Percentiles rank a stretch among this genome's conserved stretches.
phyloP scores from a whole-genome alignment of 1,284 basidiomycete species.

The Microstroma glucosiphilum region DNA sequence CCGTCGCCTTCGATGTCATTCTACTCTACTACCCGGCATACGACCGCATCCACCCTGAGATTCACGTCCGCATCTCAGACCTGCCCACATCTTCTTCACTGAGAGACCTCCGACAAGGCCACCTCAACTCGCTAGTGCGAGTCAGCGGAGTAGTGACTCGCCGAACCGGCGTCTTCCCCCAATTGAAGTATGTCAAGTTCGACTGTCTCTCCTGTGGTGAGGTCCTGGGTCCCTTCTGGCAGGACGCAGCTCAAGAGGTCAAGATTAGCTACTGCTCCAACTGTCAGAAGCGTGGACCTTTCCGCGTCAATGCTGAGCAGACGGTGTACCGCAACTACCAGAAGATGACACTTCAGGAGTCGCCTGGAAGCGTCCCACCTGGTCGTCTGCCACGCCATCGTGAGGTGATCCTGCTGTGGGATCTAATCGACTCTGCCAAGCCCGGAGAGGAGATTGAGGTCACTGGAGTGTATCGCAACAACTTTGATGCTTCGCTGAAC shows the following conservation, averaged over 20 bases:
- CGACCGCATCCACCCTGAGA: slow-evolving; percentile 92
- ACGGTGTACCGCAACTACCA: slow-evolving; percentile 99
- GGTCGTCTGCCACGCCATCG: slow-evolving; percentile 92
- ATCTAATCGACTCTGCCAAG: slow-evolving; percentile 93
- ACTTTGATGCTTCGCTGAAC: slow-evolving; percentile 95
- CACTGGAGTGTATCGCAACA: slow-evolving; percentile 96
- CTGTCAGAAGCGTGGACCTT: slow-evolving; percentile 89
- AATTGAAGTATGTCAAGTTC: slow-evolving; percentile 98
- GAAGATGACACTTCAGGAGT: slow-evolving; percentile 97
- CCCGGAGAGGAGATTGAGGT: slow-evolving; percentile 91
- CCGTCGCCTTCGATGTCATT: slow-evolving; percentile 87
- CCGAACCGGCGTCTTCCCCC: slow-evolving; percentile 92
- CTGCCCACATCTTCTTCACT: slow-evolving; percentile 81
- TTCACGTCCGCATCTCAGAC: slow-evolving; percentile 93
- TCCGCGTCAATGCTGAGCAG: slow-evolving; percentile 95
- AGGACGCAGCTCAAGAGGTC: slow-evolving; percentile 90
- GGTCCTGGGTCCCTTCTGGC: slow-evolving; percentile 91
- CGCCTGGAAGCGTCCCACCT: slow-evolving; percentile 94
- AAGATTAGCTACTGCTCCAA: slow-evolving; percentile 78
- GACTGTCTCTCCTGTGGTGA: slow-evolving; percentile 79
- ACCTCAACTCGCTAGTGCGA: slow-evolving; percentile 91
- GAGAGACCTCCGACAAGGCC: slow-evolving; percentile 82
- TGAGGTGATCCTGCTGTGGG: slow-evolving; percentile 94
- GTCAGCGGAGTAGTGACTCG: slow-evolving; percentile 96
- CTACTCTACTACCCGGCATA: slow-evolving; percentile 93